Percentiles rank a stretch among this genome's conserved stretches.
Evolutionary conservation across 1,284 basidiomycete species (phyloP).

Genomic region (Malassezia globosa): DNA sequence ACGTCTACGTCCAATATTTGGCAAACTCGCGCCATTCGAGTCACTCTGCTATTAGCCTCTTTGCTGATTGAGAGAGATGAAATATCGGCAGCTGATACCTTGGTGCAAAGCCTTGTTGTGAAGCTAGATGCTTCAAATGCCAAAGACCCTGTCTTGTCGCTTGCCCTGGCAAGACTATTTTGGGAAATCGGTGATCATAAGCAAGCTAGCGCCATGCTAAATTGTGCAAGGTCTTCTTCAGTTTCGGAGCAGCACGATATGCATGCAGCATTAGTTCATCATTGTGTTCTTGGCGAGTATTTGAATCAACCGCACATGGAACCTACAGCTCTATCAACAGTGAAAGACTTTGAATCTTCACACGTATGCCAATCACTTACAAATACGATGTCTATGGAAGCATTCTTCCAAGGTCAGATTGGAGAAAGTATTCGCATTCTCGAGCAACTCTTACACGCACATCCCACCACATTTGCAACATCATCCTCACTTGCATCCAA

Average conservation of each 20-base stretch:
- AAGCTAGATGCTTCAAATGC: neutral
- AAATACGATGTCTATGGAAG: conserved; percentile 6
- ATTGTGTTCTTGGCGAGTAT: neutral
- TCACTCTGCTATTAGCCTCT: conserved; percentile 6
- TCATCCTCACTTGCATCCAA: conserved; percentile 2
- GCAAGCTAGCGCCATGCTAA: neutral
- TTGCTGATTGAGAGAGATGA: conserved; percentile 2
- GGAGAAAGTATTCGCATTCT: neutral
- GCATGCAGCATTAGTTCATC: neutral
- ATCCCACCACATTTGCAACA: conserved; percentile 2
- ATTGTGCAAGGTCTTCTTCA: neutral
- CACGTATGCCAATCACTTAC: neutral
- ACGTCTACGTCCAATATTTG: neutral
- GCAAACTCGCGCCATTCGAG: neutral
- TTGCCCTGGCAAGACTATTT: neutral
- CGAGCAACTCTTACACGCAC: neutral
- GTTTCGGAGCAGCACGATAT: neutral
- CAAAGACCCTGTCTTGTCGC: neutral
- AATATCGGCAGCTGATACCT: neutral
- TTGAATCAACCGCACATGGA: neutral
- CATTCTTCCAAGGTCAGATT: conserved; percentile 8
- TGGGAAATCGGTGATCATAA: neutral
- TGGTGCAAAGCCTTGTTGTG: neutral
- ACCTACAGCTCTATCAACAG: neutral
- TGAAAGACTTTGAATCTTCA: neutral